These are phyloP conservation scores for Keithomyces neogunnii DNA, from an alignment of 2,329 filamentous ascomycete genomes.

Conservation along the genomic window DNA sequence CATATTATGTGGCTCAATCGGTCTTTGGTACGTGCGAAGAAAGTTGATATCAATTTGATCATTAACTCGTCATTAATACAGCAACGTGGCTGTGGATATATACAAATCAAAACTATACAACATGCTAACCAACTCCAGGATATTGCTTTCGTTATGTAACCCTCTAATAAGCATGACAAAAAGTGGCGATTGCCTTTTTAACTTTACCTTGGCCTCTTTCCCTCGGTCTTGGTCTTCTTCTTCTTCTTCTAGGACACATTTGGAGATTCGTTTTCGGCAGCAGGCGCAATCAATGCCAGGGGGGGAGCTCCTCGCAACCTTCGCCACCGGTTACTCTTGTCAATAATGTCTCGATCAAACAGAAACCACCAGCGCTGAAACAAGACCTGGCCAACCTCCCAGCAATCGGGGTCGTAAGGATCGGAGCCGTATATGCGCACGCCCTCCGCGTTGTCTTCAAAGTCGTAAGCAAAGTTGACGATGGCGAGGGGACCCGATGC, in stretches of 20 bases:
- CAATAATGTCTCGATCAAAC: slow-evolving; percentile 44
- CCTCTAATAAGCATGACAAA: neutral
- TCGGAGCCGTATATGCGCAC: slow-evolving; percentile 40
- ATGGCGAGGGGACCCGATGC: slow-evolving; percentile 39
- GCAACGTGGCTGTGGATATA: neutral
- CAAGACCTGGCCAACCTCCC: slow-evolving; percentile 51
- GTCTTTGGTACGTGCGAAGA: too few species aligned
- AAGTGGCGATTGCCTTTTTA: neutral
- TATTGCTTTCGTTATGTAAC: neutral
- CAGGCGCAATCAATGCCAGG: slow-evolving; percentile 10
- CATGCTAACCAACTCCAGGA: neutral
- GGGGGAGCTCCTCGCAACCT: slow-evolving; percentile 33
- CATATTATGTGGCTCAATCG: too few species aligned
- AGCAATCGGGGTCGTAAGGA: slow-evolving; percentile 37
- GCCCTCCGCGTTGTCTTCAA: slow-evolving; percentile 47
- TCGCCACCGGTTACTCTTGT: slow-evolving; percentile 43
- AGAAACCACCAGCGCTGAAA: slow-evolving; percentile 55
- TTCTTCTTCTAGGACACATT: neutral
- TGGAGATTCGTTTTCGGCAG: neutral
- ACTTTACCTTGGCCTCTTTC: neutral
- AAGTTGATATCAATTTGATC: too few species aligned
- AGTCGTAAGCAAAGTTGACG: slow-evolving; percentile 44
- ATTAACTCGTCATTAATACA: neutral
- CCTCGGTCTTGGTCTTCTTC: neutral
- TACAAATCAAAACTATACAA: neutral